Evolutionary conservation across 805 yeast genomes (phyloP).

Genomic region (Nakazawaea wyomingensis): DNA sequence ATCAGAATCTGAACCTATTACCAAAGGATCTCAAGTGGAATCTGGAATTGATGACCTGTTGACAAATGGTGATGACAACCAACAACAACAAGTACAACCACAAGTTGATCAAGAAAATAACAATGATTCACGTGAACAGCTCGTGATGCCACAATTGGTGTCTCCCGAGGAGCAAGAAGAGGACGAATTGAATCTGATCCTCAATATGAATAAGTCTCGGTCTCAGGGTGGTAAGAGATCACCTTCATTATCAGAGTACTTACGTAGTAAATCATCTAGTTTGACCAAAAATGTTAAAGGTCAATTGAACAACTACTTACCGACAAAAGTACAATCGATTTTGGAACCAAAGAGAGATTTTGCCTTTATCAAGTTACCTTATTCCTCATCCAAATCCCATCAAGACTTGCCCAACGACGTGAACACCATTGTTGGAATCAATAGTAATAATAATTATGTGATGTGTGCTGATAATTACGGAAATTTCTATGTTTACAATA

Average conservation of each 20-base stretch:
- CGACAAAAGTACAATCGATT: slow-evolving; percentile 73
- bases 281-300: slow-evolving; percentile 14
- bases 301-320: slow-evolving; percentile 43
- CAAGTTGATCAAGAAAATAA: too few relatives aligned
- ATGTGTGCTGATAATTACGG: slow-evolving; percentile 82
- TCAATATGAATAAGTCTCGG: slow-evolving; percentile 4
- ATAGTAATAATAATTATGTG: slow-evolving; percentile 33
- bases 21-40: too few relatives aligned
- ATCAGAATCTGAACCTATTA: too few relatives aligned
- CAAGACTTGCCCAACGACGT: too few relatives aligned
- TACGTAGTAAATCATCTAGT: slow-evolving; percentile 17
- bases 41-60: too few relatives aligned
- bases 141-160: slow-evolving; percentile 8
- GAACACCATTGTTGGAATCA: slow-evolving; percentile 25
- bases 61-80: not conserved
- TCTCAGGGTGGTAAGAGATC: slow-evolving; percentile 1
- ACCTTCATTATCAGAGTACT: slow-evolving; percentile 17
- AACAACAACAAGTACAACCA: too few relatives aligned
- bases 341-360: slow-evolving; percentile 89
- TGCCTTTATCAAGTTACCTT: slow-evolving; percentile 76
- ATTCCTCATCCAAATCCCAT: too few relatives aligned
- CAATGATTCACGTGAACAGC: slow-evolving; percentile 15
- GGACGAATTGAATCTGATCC: slow-evolving; percentile 11
- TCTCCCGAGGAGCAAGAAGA: not conserved
- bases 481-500: slow-evolving; percentile 68